Conservation (phyloP, 2,329 filamentous ascomycete genomes). For the Huntiella savannae region DNA sequence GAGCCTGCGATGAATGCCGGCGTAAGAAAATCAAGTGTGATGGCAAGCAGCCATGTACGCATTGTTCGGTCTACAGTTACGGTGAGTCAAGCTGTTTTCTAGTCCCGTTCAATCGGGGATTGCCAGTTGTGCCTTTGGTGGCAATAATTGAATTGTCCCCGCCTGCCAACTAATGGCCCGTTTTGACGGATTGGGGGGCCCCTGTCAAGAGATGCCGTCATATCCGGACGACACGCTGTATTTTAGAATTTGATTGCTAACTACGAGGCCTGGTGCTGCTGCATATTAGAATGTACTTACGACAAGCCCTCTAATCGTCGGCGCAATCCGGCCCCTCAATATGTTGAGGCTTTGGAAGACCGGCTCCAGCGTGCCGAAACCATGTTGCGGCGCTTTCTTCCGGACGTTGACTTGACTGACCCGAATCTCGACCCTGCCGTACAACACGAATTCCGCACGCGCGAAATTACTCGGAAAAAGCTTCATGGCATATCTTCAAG, state of each 20-base stretch:
- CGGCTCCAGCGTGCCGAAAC: slow-evolving; percentile 68
- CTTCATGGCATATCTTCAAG: slow-evolving; percentile 12
- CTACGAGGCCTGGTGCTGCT: no score
- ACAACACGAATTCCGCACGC: slow-evolving; percentile 45
- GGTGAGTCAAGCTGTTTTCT: slow-evolving; percentile 35
- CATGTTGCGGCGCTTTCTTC: slow-evolving; percentile 59
- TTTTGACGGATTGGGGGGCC: no score
- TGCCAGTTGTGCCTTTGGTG: not conserved
- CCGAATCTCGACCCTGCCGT: slow-evolving; percentile 62
- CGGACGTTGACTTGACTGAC: slow-evolving; percentile 70
- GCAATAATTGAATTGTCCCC: not conserved
- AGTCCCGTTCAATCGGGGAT: not conserved
- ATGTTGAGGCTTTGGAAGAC: slow-evolving; percentile 74
- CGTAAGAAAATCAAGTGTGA: slow-evolving; percentile 80
- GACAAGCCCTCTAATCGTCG: slow-evolving; percentile 85
- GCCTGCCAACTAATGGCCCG: not conserved
- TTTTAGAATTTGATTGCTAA: no score
- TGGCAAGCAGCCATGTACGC: slow-evolving; percentile 75
- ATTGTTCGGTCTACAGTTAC: slow-evolving; percentile 97
- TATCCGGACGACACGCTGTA: no score
- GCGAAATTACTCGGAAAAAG: slow-evolving; percentile 31
- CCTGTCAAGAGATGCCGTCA: no score
- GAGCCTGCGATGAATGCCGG: slow-evolving; percentile 66
- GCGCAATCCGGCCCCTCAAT: slow-evolving; percentile 78
- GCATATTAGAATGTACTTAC: slow-evolving; percentile 63